Base-by-base conservation (phyloP, 441 rosid genomes). In the Biscutella auriculata region DNA sequence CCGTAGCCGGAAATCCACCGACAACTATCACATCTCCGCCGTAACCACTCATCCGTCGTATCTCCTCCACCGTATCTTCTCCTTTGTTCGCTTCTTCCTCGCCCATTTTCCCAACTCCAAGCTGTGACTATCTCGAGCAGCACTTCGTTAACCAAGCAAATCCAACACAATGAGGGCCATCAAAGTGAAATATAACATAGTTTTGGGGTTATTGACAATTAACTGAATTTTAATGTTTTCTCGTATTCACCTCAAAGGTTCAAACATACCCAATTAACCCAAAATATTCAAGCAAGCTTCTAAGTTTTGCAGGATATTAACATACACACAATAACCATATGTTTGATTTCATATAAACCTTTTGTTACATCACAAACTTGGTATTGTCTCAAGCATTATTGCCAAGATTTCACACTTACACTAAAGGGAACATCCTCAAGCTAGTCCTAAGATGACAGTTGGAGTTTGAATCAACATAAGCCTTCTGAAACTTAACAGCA, bases 21-120 rank as follows among this genome's bases (percentile, higher is more conserved):
- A 68, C 68, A 32, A 37, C 63, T 19, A 68, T 72, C 44, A 82
- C 95, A 53, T 75, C 71, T 70, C 81, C 93, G 28, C 77, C 78
- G 68, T 85, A 91, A 10, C 77, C 70, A 17, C 85, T 82, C 75
- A 88, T 64, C 4, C 45, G 45, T 19, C 70, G 57, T 12, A 59
- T 60, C 63, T 46, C 68, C 75, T 72, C 67, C 70, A 51, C 57
- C 12, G 61, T 65, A 30, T 37, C 68, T 28, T 66, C 82, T 9
- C 48, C 73, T 14, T 33, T 68, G 6, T 34, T 78, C 19, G 33
- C 32, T 48, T 39, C 65, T 53, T 57, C 60, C 27, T 66, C 65
- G 9, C 62, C 57, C 72, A 67, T 60, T 15, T 4, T 60, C 29
- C 9, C 12, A 12, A 8, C 14, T 15, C 19, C 42, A 46, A 65